phyloP scores from a whole-genome alignment of 805 yeast species.

The Huiozyma sinensis region DNA sequence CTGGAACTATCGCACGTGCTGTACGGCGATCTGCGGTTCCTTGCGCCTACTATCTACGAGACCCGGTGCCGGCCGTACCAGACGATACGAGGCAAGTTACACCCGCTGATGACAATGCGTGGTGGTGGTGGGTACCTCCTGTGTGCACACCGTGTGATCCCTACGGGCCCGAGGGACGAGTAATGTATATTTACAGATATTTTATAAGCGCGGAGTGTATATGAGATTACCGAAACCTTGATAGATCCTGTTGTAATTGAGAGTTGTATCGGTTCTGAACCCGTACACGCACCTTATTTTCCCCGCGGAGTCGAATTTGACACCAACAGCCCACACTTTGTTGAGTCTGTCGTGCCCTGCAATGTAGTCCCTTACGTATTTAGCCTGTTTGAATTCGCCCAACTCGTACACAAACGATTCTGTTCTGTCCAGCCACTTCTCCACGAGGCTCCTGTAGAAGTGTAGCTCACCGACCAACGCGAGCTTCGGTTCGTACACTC shows the following conservation, averaged over 20 bases:
- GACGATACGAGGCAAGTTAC: conserved; percentile 87
- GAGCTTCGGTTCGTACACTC: conserved; percentile 56
- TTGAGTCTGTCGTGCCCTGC: conserved; percentile 8
- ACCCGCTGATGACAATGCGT: conserved; percentile 88
- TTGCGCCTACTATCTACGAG: conserved; percentile 78
- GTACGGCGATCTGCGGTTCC: conserved; percentile 52
- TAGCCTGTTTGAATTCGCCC: conserved; percentile 52
- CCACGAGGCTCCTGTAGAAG: conserved; percentile 50
- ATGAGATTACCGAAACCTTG: conserved; percentile 6
- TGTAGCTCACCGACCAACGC: conserved; percentile 76
- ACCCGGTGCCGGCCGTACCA: conserved; percentile 80
- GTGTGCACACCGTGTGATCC: conserved; percentile 69
- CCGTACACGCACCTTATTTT: conserved; percentile 56
- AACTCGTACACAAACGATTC: conserved; percentile 66
- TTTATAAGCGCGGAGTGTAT: not conserved
- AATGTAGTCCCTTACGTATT: conserved; percentile 25
- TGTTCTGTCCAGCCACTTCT: conserved; percentile 32
- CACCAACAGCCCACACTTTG: conserved; percentile 40
- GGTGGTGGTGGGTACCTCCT: conserved; percentile 87
- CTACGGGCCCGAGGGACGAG: conserved; percentile 32
- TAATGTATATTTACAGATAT: no score
- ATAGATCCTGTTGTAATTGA: conserved; percentile 2
- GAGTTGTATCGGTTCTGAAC: conserved; percentile 30
- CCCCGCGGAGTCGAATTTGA: conserved; percentile 39
- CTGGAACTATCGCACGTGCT: conserved; percentile 61